These are phyloP conservation scores for Pochonia chlamydosporia DNA, from an alignment of 2,329 filamentous ascomycete species.

Conservation along the genomic window DNA sequence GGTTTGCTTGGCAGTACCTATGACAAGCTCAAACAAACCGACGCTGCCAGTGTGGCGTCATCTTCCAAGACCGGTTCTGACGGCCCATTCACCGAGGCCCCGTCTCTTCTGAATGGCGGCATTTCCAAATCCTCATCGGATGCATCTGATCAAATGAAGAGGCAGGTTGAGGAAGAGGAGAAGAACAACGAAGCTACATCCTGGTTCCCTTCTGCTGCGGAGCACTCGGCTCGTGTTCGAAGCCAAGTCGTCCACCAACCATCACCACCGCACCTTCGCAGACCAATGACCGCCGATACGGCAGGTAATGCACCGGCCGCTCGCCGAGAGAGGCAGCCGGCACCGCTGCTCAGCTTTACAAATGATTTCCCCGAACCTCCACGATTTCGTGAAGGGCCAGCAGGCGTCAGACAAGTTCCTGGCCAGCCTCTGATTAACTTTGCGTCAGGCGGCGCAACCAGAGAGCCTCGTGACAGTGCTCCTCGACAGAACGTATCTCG, in stretches of 20 bases:
- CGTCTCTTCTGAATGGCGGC: constrained; percentile 47
- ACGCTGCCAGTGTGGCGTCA: constrained; percentile 23
- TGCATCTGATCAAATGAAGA: neutral
- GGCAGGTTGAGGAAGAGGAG: constrained; percentile 16
- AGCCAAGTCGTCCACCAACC: constrained; percentile 17
- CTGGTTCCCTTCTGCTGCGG: constrained; percentile 32
- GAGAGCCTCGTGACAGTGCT: constrained; percentile 5
- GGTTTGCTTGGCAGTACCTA: constrained; percentile 48
- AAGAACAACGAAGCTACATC: constrained; percentile 18
- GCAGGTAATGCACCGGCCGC: constrained; percentile 1
- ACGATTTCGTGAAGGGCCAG: constrained; percentile 46
- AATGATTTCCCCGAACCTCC: constrained; percentile 58
- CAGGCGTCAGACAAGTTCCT: constrained; percentile 33
- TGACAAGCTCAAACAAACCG: constrained; percentile 38
- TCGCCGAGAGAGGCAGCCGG: constrained; percentile 30
- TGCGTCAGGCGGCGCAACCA: constrained; percentile 25
- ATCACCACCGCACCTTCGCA: constrained; percentile 9
- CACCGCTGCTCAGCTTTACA: constrained; percentile 62
- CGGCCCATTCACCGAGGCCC: constrained; percentile 48
- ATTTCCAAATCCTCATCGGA: constrained; percentile 17
- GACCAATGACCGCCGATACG: constrained; percentile 20
- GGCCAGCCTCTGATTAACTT: constrained; percentile 40
- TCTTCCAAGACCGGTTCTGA: constrained; percentile 26
- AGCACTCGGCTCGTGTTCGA: constrained; percentile 30
- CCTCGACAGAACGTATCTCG: constrained; percentile 9